These are phyloP conservation scores for Dioscorea dumetorum DNA, from an alignment of 106 monocot species.

Conservation along the genomic window DNA sequence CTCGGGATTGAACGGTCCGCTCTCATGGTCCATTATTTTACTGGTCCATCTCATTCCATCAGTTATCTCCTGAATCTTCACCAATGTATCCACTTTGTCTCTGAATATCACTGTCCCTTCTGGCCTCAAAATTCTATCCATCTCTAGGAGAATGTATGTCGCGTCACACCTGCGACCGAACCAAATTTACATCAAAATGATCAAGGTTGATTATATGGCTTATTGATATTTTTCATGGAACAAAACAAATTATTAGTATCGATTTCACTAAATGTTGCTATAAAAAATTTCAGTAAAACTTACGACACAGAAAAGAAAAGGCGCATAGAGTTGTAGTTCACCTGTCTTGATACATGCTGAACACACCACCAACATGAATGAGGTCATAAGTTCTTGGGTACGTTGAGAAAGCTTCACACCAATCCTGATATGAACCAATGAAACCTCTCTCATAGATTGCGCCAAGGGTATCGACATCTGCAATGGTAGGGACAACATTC, in stretches of 20 bases:
- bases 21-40: slow-evolving; percentile 32
- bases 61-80: slow-evolving; percentile 26
- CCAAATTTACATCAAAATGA: not conserved
- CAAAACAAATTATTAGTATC: too few species aligned
- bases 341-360: slow-evolving; percentile 60
- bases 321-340: slow-evolving; percentile 1
- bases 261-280: too few species aligned
- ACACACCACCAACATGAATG: slow-evolving; percentile 49
- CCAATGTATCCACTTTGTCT: slow-evolving; percentile 46
- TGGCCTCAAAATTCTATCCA: slow-evolving; percentile 68
- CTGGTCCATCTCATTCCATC: slow-evolving; percentile 41
- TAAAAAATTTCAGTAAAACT: too few species aligned
- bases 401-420: slow-evolving; percentile 77
- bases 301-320: too few species aligned
- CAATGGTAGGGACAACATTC: slow-evolving; percentile 41
- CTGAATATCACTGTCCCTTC: slow-evolving; percentile 61
- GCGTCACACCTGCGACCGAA: slow-evolving; percentile 30
- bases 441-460: slow-evolving; percentile 58
- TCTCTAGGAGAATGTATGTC: slow-evolving; percentile 47
- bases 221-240: too few species aligned
- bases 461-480: slow-evolving; percentile 36
- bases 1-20: slow-evolving; percentile 25
- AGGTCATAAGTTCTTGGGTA: slow-evolving; percentile 79
- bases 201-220: too few species aligned
- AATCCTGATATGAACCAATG: slow-evolving; percentile 66